A percentile compares a stretch with the other conserved stretches of the same genome.
Conservation (phyloP, 2,329 filamentous ascomycete species). For the Xylaria sp. region DNA sequence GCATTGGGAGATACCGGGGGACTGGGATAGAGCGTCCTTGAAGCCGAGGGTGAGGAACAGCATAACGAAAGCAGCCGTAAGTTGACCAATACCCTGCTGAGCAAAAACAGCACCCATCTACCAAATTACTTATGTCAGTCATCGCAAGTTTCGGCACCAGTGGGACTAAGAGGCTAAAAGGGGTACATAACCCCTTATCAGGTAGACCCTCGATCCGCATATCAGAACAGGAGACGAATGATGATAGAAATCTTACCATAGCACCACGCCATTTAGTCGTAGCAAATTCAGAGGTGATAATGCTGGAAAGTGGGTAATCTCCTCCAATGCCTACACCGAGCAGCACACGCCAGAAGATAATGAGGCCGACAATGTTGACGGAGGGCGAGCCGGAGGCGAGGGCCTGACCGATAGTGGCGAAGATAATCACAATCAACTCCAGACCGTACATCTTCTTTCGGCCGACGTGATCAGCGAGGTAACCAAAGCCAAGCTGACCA, state of each 20-base stretch:
- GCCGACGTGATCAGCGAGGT: conserved; percentile 79
- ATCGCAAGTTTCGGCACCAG: neutral
- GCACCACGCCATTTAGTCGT: conserved; percentile 87
- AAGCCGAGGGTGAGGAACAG: conserved; percentile 79
- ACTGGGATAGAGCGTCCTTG: conserved; percentile 68
- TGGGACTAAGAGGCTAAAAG: neutral
- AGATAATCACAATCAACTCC: conserved; percentile 83
- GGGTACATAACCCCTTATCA: neutral
- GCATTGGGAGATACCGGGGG: conserved; percentile 66
- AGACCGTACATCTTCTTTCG: conserved; percentile 79
- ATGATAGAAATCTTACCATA: conserved; percentile 57
- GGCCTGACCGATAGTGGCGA: conserved; percentile 78
- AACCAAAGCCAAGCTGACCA: conserved; percentile 84
- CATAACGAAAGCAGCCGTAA: conserved; percentile 78
- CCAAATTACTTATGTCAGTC: conserved; percentile 8
- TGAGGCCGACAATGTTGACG: conserved; percentile 71
- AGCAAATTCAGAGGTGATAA: conserved; percentile 89
- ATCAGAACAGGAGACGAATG: neutral
- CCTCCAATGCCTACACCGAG: conserved; percentile 80
- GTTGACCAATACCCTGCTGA: conserved; percentile 87
- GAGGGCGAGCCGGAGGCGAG: conserved; percentile 71
- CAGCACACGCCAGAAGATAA: conserved; percentile 85
- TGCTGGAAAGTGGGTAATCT: conserved; percentile 83
- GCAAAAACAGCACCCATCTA: conserved; percentile 85
- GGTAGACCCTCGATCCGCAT: no score